phyloP scores from a whole-genome alignment of 2,329 filamentous ascomycete genomes.

The Talaromyces albobiverticillius region DNA sequence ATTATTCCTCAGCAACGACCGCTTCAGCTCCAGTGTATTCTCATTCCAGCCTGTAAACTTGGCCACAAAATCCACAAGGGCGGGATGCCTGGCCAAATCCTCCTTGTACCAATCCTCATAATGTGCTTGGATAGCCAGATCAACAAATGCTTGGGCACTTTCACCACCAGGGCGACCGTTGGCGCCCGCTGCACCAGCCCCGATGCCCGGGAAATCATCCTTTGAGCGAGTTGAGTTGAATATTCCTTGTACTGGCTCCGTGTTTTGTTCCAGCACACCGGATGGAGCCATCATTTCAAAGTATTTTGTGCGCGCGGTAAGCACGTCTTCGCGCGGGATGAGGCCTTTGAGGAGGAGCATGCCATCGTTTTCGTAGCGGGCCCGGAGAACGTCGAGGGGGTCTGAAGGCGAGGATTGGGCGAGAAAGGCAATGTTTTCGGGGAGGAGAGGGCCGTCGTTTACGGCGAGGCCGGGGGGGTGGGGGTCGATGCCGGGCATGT shows the following conservation, averaged over 20 bases:
- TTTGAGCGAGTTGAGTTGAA: conserved; percentile 47
- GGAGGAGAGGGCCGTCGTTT: conserved; percentile 47
- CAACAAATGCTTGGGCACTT: conserved; percentile 45
- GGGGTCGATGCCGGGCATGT: conserved; percentile 6
- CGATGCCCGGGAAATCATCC: conserved; percentile 52
- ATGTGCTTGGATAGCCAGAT: conserved; percentile 55
- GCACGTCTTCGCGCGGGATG: conserved; percentile 52
- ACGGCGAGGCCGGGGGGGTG: conserved; percentile 33
- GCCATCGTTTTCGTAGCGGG: conserved; percentile 49
- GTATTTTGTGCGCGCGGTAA: conserved; percentile 52
- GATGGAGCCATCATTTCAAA: conserved; percentile 55
- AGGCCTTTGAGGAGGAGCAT: conserved; percentile 57
- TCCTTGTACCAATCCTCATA: conserved; percentile 53
- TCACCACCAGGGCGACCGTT: conserved; percentile 48
- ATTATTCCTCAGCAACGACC: conserved; percentile 57
- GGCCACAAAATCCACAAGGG: conserved; percentile 49
- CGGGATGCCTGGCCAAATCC: conserved; percentile 54
- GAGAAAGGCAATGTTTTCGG: conserved; percentile 43
- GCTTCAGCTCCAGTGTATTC: conserved; percentile 44
- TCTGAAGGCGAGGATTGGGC: conserved; percentile 42
- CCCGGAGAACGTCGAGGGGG: conserved; percentile 49
- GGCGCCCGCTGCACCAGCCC: conserved; percentile 46
- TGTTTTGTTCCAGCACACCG: conserved; percentile 55
- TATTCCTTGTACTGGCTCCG: conserved; percentile 52
- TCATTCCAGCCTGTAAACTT: conserved; percentile 55